Evolutionary conservation across 2,329 filamentous ascomycete species (phyloP).

Genomic region (Fusarium guadeloupense): DNA sequence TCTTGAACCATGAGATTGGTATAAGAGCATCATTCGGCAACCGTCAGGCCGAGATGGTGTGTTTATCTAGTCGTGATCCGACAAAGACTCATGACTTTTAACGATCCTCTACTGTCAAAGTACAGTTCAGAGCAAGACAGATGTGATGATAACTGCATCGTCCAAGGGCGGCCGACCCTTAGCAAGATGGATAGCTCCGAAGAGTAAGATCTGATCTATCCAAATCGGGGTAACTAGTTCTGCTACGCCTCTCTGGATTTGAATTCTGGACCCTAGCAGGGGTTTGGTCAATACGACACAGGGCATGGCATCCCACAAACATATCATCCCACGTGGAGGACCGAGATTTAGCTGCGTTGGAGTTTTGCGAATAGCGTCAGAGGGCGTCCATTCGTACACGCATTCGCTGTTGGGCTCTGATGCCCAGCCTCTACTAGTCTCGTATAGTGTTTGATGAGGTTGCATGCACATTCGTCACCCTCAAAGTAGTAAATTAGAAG

Average conservation of each 20-base stretch:
- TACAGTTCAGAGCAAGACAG: too few relatives aligned
- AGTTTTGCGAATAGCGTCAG: constrained; percentile 8
- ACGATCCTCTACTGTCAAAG: background rate
- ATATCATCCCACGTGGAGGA: constrained; percentile 20
- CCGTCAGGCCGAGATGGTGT: too few relatives aligned
- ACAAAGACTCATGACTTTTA: background rate
- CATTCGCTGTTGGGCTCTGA: background rate
- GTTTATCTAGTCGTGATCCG: background rate
- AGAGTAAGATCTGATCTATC: constrained; percentile 15
- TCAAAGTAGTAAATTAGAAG: background rate
- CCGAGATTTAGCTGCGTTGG: background rate
- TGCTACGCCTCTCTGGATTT: background rate
- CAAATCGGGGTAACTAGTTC: background rate
- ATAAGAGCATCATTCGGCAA: too few relatives aligned
- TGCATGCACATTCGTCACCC: background rate
- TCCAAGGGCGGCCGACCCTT: constrained; percentile 35
- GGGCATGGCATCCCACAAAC: constrained; percentile 2
- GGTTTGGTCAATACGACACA: constrained; percentile 15
- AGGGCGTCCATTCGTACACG: background rate
- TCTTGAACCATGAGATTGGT: too few relatives aligned
- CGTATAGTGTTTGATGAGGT: constrained; percentile 26
- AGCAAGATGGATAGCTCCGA: constrained; percentile 14
- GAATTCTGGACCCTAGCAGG: constrained; percentile 6
- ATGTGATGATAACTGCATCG: too few relatives aligned
- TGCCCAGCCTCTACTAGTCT: background rate